Conservation (phyloP, 1,139 yeast species). For the Meyerozyma guilliermondii region DNA sequence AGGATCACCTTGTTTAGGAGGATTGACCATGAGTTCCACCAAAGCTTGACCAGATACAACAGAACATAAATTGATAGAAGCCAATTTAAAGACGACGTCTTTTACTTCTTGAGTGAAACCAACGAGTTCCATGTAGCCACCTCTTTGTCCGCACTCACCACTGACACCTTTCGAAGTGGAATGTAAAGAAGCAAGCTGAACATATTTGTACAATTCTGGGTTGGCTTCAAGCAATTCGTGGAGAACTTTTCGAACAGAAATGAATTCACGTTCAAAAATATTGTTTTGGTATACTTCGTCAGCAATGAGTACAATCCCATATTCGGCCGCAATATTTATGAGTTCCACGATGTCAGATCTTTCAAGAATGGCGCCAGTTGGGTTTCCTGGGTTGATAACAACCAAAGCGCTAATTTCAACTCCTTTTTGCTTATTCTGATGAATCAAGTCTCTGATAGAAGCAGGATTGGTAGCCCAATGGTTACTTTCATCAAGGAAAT, state of each 20-base stretch:
- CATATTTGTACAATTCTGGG: slow-evolving; percentile 55
- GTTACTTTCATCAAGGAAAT: slow-evolving; percentile 71
- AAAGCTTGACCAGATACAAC: slow-evolving; percentile 93
- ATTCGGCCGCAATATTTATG: slow-evolving; percentile 72
- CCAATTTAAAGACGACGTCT: slow-evolving; percentile 72
- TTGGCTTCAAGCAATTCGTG: slow-evolving; percentile 51
- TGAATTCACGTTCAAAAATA: slow-evolving; percentile 62
- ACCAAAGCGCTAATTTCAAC: slow-evolving; percentile 75
- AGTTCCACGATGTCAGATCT: slow-evolving; percentile 65
- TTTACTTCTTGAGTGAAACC: slow-evolving; percentile 72
- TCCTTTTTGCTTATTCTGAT: slow-evolving; percentile 48
- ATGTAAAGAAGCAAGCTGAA: slow-evolving; percentile 89
- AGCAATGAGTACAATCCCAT: slow-evolving; percentile 86
- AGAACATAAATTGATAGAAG: slow-evolving; percentile 87
- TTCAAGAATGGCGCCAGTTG: slow-evolving; percentile 83
- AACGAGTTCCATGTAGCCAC: slow-evolving; percentile 93
- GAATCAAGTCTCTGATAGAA: slow-evolving; percentile 56
- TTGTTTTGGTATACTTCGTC: slow-evolving; percentile 98
- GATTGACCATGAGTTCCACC: slow-evolving; percentile 89
- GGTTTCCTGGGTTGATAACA: slow-evolving; percentile 96
- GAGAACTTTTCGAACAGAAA: slow-evolving; percentile 66
- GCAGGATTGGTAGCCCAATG: slow-evolving; percentile 80
- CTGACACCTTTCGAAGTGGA: slow-evolving; percentile 95
- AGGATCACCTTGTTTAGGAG: slow-evolving; percentile 73
- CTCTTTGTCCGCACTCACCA: slow-evolving; percentile 99